Base-by-base conservation (phyloP, 2,329 filamentous ascomycete genomes). In the Macrophomina phaseolina region DNA sequence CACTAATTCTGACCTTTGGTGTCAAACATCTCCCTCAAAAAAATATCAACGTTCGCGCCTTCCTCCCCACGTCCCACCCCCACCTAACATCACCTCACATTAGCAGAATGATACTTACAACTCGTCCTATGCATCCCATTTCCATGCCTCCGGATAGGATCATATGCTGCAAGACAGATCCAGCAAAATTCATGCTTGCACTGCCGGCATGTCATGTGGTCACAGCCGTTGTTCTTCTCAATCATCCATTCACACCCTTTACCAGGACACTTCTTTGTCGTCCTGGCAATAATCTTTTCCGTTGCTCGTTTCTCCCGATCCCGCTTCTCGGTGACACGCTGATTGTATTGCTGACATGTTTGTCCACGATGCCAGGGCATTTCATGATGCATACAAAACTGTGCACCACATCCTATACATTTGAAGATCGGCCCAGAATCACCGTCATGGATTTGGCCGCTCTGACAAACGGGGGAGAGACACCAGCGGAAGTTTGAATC, bases 401-500 rank as follows among this genome's bases (percentile, higher is more conserved):
- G 71, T 62, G 73, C 76, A 46, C 72, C 70, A 71, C 80, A 82
- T 2, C 63, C 51, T 3, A 69, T 68, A 67, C 81, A 82, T 5
- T 72, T 66, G 72, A 82, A 81, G 18, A 81, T 82, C 0, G 83
- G 80, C 3, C 79, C 76, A 1, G 71, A 71, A 1, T 70, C 65
- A 16, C 81, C 81, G 3, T 78, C 76, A 55, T 87, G 85, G 2
- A 86, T 77, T 69, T 88, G 85, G 0, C 86, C 86, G 0, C 79
- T 81, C 8, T 76, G 79, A 70, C 87, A 89, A 2, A 76, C 78
- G 0, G 83, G 75, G 7, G 68, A 66, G 1, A 85, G 80, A 69
- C 86, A 89, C 82, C 84, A 87, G 14, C 81, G 73, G 69, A 87
- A 88, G 38, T 81, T 81, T 0, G 79, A 75, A 1, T 81, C 74